These are phyloP conservation scores for Xerophyta viscosa DNA, from an alignment of 106 monocot species.

Conservation along the genomic window DNA sequence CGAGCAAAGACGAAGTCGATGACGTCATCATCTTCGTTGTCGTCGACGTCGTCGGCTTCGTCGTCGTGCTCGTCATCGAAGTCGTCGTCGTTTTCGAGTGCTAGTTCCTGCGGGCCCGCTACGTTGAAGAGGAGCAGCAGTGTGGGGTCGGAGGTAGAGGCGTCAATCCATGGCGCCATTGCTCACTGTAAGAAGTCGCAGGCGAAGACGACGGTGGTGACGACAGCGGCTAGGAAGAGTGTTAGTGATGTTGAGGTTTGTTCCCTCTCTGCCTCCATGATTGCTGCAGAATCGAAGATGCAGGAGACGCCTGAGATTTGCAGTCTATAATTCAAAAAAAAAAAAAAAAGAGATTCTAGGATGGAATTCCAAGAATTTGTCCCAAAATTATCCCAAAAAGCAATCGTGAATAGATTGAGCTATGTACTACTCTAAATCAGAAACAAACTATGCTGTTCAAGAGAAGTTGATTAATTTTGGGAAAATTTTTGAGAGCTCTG, in stretches of 20 bases:
- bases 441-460: no score
- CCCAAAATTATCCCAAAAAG: no score
- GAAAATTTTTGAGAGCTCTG: no score
- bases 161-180: slow-evolving; percentile 64
- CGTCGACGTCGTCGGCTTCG: slow-evolving; percentile 3
- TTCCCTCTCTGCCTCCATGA: neutral
- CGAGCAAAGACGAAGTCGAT: slow-evolving; percentile 2
- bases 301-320: neutral
- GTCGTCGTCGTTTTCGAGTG: slow-evolving; percentile 8
- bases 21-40: neutral
- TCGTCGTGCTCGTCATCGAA: slow-evolving; percentile 25
- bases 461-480: no score
- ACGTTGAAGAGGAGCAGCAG: slow-evolving; percentile 63
- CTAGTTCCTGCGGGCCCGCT: neutral
- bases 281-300: neutral
- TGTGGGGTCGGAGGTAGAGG: slow-evolving; percentile 48
- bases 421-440: no score
- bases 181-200: slow-evolving; percentile 66
- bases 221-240: slow-evolving; percentile 33
- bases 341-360: no score
- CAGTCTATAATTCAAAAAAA: neutral
- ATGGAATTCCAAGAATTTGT: no score
- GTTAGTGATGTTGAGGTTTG: slow-evolving; percentile 24
- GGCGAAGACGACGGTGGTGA: no score
- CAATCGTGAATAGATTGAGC: no score